A percentile compares a stretch with the other conserved stretches of the same genome.
Conservation (phyloP, 2,329 filamentous ascomycete species). For the Penicillium frequentans region DNA sequence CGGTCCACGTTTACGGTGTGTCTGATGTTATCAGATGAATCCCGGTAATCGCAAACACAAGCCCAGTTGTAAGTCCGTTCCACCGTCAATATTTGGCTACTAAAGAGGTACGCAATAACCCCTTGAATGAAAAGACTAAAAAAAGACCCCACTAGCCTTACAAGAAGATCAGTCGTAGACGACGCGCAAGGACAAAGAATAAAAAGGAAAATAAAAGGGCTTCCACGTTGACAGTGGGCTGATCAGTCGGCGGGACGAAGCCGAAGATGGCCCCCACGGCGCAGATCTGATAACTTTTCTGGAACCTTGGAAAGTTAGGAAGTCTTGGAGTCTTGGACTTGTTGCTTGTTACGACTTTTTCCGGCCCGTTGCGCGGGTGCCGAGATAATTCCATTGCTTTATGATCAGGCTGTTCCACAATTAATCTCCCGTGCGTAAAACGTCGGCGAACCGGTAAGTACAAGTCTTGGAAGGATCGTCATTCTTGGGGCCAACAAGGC, state of each 20-base stretch:
- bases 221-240: background rate
- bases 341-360: background rate
- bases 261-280: background rate
- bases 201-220: background rate
- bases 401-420: slow-evolving; percentile 1
- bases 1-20: background rate
- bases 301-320: too few relatives aligned
- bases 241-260: background rate
- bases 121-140: background rate
- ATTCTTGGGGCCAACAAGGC: background rate
- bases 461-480: background rate
- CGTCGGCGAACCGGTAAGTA: background rate
- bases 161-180: background rate
- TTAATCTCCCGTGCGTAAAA: background rate
- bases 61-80: background rate
- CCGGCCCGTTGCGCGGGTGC: background rate
- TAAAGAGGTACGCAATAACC: background rate
- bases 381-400: background rate
- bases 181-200: background rate
- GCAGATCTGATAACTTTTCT: background rate
- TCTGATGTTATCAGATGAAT: background rate
- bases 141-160: background rate
- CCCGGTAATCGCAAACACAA: background rate
- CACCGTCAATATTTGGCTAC: background rate
- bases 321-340: background rate